Evolutionary conservation across 2,329 filamentous ascomycete genomes (phyloP).

Genomic region (Phialocephala sp.): DNA sequence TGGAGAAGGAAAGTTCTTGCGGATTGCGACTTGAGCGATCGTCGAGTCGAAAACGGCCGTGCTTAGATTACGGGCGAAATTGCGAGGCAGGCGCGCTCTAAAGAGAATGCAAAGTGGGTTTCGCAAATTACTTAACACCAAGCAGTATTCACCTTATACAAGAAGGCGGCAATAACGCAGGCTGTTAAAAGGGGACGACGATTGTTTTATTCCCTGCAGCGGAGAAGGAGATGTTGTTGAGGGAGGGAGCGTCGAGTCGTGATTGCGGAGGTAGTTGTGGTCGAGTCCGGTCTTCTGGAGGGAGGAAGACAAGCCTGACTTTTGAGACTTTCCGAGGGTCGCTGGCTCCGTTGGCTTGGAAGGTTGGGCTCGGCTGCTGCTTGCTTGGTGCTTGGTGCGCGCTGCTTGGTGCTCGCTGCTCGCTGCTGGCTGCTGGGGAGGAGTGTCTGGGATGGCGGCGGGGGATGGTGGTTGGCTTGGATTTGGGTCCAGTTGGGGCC

Average conservation of each 20-base stretch:
- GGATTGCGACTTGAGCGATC: slow-evolving; percentile 9
- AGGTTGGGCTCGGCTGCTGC: slow-evolving; percentile 3
- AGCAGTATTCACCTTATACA: slow-evolving; percentile 8
- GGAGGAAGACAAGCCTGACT: background rate
- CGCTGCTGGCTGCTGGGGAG: background rate
- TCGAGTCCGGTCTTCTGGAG: slow-evolving; percentile 8
- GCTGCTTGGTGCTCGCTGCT: background rate
- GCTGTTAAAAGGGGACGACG: background rate
- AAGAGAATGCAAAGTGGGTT: slow-evolving; percentile 22
- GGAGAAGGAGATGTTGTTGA: background rate
- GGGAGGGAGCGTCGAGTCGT: background rate
- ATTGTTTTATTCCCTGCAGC: slow-evolving; percentile 7
- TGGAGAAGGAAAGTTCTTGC: slow-evolving; percentile 17
- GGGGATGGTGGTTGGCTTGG: background rate
- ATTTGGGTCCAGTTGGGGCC: background rate
- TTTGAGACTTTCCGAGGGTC: background rate
- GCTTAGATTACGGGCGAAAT: slow-evolving; percentile 12
- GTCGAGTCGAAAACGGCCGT: slow-evolving; percentile 13
- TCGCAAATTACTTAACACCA: slow-evolving; percentile 18
- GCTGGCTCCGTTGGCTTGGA: background rate
- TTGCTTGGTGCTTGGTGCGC: background rate
- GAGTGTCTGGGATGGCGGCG: background rate
- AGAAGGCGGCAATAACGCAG: background rate
- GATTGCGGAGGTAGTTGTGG: background rate
- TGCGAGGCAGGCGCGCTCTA: slow-evolving; percentile 19